A percentile compares a stretch with the other conserved stretches of the same genome.
Conservation (phyloP, 495 filamentous ascomycete species). For the Thermothielavioides terrestris region DNA sequence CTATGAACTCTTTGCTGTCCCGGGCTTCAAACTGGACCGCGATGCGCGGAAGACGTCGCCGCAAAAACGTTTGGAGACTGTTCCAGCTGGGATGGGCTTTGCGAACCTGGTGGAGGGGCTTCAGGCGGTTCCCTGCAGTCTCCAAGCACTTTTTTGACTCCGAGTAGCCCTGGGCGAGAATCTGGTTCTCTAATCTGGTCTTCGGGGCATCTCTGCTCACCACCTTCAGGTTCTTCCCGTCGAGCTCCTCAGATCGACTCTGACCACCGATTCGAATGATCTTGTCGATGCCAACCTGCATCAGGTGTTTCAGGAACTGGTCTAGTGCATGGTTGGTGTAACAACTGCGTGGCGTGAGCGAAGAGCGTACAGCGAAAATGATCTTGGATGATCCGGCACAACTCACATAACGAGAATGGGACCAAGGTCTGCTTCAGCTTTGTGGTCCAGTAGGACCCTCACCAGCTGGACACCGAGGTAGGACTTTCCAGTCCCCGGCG, state of each 20-base stretch:
- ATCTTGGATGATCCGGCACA: background rate
- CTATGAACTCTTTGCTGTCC: background rate
- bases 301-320: slow-evolving; percentile 58
- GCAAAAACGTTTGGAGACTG: background rate
- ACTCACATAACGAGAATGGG: slow-evolving; percentile 49
- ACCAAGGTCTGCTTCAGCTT: slow-evolving; percentile 39
- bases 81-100: background rate
- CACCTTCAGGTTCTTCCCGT: slow-evolving; percentile 38
- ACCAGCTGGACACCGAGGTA: slow-evolving; percentile 50
- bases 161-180: background rate
- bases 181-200: slow-evolving; percentile 25
- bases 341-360: slow-evolving; percentile 25
- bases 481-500: slow-evolving; percentile 73
- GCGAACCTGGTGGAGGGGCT: background rate
- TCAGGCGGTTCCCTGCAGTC: background rate
- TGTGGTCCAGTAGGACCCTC: slow-evolving; percentile 55
- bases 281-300: slow-evolving; percentile 45
- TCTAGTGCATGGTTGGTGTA: slow-evolving; percentile 73
- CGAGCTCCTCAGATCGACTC: slow-evolving; percentile 52
- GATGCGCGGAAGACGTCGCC: background rate
- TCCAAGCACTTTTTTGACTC: background rate
- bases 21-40: background rate
- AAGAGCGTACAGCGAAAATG: too few relatives aligned
- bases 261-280: slow-evolving; percentile 63
- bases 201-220: slow-evolving; percentile 22